phyloP scores from a whole-genome alignment of 1,139 yeast species.

The Scheffersomyces insectosa region DNA sequence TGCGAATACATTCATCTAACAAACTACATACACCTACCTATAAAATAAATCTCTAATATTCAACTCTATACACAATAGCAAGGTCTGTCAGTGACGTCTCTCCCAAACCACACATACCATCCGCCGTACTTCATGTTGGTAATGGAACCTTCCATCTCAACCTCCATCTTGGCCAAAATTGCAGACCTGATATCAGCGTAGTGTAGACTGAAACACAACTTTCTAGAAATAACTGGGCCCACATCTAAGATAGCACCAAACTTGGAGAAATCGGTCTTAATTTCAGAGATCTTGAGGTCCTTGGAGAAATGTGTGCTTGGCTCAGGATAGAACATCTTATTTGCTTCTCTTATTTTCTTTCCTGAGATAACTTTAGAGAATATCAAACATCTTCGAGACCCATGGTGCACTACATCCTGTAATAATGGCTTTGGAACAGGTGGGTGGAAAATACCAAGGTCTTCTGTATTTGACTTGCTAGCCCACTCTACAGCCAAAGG shows the following conservation, averaged over 20 bases:
- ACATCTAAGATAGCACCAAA: conserved; percentile 68
- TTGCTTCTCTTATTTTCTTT: conserved; percentile 19
- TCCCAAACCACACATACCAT: conserved; percentile 70
- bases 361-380: conserved; percentile 29
- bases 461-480: conserved; percentile 22
- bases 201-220: conserved; percentile 61
- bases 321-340: conserved; percentile 32
- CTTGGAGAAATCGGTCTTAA: conserved; percentile 50
- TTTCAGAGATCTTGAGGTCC: conserved; percentile 27
- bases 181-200: conserved; percentile 66
- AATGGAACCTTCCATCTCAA: conserved; percentile 32
- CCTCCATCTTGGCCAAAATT: conserved; percentile 56
- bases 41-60: too few species aligned
- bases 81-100: conserved; percentile 64
- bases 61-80: conserved; percentile 18
- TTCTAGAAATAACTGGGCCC: conserved; percentile 66
- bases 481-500: conserved; percentile 47
- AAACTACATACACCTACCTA: too few species aligned
- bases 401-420: conserved; percentile 28
- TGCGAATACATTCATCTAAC: too few species aligned
- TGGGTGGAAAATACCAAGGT: conserved; percentile 30
- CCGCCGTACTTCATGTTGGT: conserved; percentile 49
- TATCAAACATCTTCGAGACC: conserved; percentile 38
- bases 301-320: conserved; percentile 32
- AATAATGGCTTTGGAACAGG: conserved; percentile 26